phyloP scores from a whole-genome alignment of 2,329 filamentous ascomycete genomes.

The Neoscytalidium dimidiatum region DNA sequence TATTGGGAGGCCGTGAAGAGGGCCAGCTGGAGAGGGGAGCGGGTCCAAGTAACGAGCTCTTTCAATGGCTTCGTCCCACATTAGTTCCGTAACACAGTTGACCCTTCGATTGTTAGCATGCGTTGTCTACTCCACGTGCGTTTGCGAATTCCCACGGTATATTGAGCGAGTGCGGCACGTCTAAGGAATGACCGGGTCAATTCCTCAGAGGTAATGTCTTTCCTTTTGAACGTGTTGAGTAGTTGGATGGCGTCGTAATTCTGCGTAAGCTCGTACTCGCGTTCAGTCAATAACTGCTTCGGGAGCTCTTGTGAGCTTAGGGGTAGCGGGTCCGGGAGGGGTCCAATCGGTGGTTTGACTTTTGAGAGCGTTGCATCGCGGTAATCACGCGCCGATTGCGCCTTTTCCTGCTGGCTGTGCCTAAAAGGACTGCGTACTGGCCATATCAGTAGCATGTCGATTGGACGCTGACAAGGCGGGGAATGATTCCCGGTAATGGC shows the following conservation, averaged over 20 bases:
- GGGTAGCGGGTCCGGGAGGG: background rate
- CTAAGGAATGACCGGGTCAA: background rate
- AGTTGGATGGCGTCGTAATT: background rate
- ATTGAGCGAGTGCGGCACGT: background rate
- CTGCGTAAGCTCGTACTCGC: constrained; percentile 1
- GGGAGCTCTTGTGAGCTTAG: background rate
- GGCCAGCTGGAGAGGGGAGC: constrained; percentile 41
- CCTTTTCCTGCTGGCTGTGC: background rate
- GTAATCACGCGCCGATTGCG: background rate
- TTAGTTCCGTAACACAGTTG: constrained; percentile 43
- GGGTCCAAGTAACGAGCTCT: constrained; percentile 32
- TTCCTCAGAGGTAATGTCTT: background rate
- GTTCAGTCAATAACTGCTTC: background rate
- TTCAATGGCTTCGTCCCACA: constrained; percentile 37
- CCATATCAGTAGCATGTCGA: too few species aligned
- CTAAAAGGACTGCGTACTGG: too few species aligned
- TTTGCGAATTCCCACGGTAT: background rate
- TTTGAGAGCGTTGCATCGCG: background rate
- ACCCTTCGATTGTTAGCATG: constrained; percentile 21
- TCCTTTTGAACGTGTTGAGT: background rate
- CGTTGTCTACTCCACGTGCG: background rate
- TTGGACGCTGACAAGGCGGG: too few species aligned
- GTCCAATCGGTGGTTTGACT: background rate
- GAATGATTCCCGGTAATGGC: too few species aligned
- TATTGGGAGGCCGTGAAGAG: constrained; percentile 54